phyloP scores from a whole-genome alignment of 2,329 filamentous ascomycete species.

The Beauveria sp. region DNA sequence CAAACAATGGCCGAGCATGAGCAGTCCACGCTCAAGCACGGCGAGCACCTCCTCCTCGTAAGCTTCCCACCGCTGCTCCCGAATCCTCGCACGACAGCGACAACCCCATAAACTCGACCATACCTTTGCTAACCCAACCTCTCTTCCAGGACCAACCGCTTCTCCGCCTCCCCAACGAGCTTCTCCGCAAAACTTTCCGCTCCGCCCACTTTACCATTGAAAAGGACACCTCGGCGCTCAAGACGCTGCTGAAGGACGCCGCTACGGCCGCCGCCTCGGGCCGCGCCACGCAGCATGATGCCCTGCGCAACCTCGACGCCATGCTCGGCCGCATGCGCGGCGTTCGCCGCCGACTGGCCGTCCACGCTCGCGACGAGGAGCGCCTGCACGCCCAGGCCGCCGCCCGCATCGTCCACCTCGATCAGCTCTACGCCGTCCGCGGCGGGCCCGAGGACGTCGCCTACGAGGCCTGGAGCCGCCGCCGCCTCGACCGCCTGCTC shows the following conservation, averaged over 20 bases:
- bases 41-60: conserved; percentile 62
- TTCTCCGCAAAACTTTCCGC: conserved; percentile 91
- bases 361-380: conserved; percentile 71
- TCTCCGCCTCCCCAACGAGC: conserved; percentile 84
- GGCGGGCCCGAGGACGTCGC: conserved; percentile 81
- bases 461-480: conserved; percentile 85
- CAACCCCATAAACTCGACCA: not conserved
- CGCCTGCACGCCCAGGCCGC: conserved; percentile 67
- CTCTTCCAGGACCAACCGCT: conserved; percentile 75
- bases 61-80: not conserved
- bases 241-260: conserved; percentile 52
- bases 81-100: not conserved
- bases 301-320: conserved; percentile 72
- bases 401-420: conserved; percentile 71
- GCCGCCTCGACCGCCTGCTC: conserved; percentile 72
- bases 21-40: conserved; percentile 63
- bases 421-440: conserved; percentile 71
- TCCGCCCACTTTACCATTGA: conserved; percentile 71
- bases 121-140: not conserved
- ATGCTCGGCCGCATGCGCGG: conserved; percentile 82
- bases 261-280: conserved; percentile 61
- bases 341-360: conserved; percentile 78
- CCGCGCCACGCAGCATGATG: conserved; percentile 55
- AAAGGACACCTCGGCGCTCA: conserved; percentile 59
- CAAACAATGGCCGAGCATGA: conserved; percentile 49